Conservation (phyloP, 2,329 filamentous ascomycete species). For the Aurifilum marmelostoma region DNA sequence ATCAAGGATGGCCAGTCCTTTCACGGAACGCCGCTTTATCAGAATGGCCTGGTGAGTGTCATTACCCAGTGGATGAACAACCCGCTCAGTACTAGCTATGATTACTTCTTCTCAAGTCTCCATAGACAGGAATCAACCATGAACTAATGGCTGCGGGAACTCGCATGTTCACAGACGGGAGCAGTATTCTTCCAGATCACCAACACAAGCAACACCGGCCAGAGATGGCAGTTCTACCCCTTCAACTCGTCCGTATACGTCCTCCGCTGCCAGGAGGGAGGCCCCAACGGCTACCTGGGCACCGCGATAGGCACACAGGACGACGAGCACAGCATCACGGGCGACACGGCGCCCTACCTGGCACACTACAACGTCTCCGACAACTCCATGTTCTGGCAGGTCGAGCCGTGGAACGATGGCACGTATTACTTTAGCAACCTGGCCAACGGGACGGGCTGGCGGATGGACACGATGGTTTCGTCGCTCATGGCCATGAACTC, state of each 20-base stretch:
- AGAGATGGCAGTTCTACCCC: slow-evolving; percentile 21
- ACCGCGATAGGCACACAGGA: background rate
- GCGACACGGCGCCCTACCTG: slow-evolving; percentile 8
- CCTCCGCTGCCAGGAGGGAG: slow-evolving; percentile 16
- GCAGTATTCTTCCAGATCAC: slow-evolving; percentile 18
- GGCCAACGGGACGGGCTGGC: slow-evolving; percentile 19
- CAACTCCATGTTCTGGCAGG: slow-evolving; percentile 22
- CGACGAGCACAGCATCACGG: background rate
- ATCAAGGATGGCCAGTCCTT: background rate
- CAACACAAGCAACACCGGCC: slow-evolving; percentile 8
- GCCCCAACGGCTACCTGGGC: slow-evolving; percentile 14
- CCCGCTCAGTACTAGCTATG: too few relatives aligned
- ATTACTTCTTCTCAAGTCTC: background rate
- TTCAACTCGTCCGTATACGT: slow-evolving; percentile 23
- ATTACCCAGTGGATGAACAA: background rate
- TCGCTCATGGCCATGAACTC: slow-evolving; percentile 16
- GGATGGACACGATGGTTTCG: background rate
- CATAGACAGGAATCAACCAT: background rate
- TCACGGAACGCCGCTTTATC: slow-evolving; percentile 4
- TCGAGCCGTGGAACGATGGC: slow-evolving; percentile 16
- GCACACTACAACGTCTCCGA: slow-evolving; percentile 16
- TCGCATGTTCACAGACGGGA: background rate
- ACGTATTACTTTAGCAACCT: slow-evolving; percentile 21
- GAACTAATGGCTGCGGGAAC: background rate
- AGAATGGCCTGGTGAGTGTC: background rate